phyloP scores from a whole-genome alignment of 2,329 filamentous ascomycete genomes.

The Fusarium algeriense region DNA sequence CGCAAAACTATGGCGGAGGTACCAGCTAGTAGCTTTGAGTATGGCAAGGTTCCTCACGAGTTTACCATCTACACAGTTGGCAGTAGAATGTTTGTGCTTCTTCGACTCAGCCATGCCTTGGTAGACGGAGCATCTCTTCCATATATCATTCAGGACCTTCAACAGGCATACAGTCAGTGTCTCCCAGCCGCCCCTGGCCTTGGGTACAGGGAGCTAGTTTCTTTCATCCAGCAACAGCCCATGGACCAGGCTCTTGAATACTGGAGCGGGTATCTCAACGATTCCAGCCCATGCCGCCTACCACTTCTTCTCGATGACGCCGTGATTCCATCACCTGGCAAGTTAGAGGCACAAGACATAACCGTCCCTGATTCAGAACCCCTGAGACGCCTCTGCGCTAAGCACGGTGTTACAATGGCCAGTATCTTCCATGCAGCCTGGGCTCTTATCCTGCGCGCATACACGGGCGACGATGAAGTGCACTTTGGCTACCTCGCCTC shows the following conservation, averaged over 20 bases:
- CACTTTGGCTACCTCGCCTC: slow-evolving; percentile 6
- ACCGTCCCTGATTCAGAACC: background rate
- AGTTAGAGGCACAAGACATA: background rate
- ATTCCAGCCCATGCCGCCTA: background rate
- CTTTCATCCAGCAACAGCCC: background rate
- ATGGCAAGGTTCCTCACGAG: slow-evolving; percentile 3
- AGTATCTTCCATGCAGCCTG: slow-evolving; percentile 4
- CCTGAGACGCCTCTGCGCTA: background rate
- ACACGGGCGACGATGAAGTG: slow-evolving; percentile 1
- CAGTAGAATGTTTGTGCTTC: background rate
- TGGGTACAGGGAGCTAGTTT: background rate
- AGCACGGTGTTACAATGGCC: slow-evolving; percentile 5
- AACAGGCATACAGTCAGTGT: background rate
- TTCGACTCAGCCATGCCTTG: background rate
- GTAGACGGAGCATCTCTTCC: background rate
- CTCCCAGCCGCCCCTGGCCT: background rate
- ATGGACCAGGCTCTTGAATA: background rate
- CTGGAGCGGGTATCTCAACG: background rate
- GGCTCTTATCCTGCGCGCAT: background rate
- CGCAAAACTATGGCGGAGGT: background rate
- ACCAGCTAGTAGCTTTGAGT: background rate
- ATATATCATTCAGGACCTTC: background rate
- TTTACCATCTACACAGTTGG: background rate
- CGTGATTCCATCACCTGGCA: background rate
- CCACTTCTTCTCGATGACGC: background rate